These are phyloP conservation scores for Yamadazyma triangularis DNA, from an alignment of 1,139 yeast genomes.

Conservation along the genomic window DNA sequence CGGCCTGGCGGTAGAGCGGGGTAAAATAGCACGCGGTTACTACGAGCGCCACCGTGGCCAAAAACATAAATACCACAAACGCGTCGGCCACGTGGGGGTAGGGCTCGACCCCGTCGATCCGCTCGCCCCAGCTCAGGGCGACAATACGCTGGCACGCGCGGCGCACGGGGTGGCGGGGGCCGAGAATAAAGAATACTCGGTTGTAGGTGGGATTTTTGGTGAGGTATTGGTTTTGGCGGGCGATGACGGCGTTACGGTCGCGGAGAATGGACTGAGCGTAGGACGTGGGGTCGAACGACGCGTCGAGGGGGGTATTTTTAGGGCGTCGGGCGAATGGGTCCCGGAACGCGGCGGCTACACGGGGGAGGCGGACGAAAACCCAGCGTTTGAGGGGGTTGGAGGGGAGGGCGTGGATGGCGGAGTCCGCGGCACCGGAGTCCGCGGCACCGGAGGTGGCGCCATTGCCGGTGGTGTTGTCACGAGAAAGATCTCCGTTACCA, in stretches of 20 bases:
- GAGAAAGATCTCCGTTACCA: no score
- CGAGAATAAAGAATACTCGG: constrained; percentile 60
- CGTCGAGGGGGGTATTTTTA: constrained; percentile 13
- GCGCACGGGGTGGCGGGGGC: constrained; percentile 63
- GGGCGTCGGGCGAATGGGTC: constrained; percentile 39
- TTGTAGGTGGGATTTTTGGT: constrained; percentile 65
- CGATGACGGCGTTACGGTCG: constrained; percentile 38
- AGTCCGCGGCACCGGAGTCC: constrained; percentile 12
- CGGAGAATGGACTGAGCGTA: constrained; percentile 37
- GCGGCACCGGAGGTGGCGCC: no score
- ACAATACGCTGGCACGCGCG: constrained; percentile 71
- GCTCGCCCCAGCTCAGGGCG: constrained; percentile 65
- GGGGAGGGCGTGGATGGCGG: constrained; percentile 15
- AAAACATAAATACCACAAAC: constrained; percentile 52
- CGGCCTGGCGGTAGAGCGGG: constrained; percentile 56
- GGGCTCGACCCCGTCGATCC: constrained; percentile 76
- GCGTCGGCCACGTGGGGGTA: constrained; percentile 46
- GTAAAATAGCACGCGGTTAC: constrained; percentile 75
- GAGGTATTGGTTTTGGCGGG: constrained; percentile 50
- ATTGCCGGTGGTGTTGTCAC: no score
- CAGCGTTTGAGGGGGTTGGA: constrained; percentile 25
- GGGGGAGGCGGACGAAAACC: constrained; percentile 21
- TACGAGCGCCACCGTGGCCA: constrained; percentile 66
- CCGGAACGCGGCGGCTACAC: constrained; percentile 16
- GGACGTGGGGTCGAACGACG: constrained; percentile 33